Evolutionary conservation across 2,329 filamentous ascomycete genomes (phyloP).

Genomic region (Colletotrichum orbiculare): DNA sequence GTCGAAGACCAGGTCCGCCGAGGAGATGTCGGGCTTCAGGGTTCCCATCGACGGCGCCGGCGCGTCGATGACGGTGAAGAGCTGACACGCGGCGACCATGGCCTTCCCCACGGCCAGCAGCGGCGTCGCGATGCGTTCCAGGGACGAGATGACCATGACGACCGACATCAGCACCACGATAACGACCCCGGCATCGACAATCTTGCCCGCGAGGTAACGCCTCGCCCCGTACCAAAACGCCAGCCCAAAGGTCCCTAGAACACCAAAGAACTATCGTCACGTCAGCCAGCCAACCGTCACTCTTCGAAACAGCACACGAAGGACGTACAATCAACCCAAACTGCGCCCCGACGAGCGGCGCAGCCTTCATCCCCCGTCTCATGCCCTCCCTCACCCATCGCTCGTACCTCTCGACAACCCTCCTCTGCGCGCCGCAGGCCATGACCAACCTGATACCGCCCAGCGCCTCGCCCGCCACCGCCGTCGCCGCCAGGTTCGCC

Average conservation of each 20-base stretch:
- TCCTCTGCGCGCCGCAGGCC: constrained; percentile 55
- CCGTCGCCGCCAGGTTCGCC: constrained; percentile 49
- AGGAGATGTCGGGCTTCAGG: constrained; percentile 41
- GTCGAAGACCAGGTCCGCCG: constrained; percentile 31
- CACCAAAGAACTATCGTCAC: constrained; percentile 43
- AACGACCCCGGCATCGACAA: constrained; percentile 50
- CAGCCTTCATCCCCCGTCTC: constrained; percentile 47
- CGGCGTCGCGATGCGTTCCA: constrained; percentile 52
- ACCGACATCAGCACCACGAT: constrained; percentile 52
- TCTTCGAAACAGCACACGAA: not conserved
- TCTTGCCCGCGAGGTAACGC: constrained; percentile 46
- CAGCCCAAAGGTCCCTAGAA: constrained; percentile 51
- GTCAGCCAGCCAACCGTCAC: not conserved
- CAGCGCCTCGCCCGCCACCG: constrained; percentile 56
- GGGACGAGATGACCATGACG: constrained; percentile 49
- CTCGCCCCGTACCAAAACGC: constrained; percentile 57
- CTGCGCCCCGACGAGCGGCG: constrained; percentile 46
- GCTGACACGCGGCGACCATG: constrained; percentile 43
- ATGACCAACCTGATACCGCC: constrained; percentile 54
- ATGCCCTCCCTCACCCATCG: constrained; percentile 51
- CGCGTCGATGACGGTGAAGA: constrained; percentile 45
- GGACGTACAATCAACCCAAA: constrained; percentile 41
- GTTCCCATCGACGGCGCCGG: constrained; percentile 37
- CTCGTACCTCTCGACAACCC: constrained; percentile 50
- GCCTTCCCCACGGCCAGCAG: constrained; percentile 48